These are phyloP conservation scores for Cinnamomum chago DNA, from an alignment of 164 flowering plant genomes.

Conservation along the genomic window DNA sequence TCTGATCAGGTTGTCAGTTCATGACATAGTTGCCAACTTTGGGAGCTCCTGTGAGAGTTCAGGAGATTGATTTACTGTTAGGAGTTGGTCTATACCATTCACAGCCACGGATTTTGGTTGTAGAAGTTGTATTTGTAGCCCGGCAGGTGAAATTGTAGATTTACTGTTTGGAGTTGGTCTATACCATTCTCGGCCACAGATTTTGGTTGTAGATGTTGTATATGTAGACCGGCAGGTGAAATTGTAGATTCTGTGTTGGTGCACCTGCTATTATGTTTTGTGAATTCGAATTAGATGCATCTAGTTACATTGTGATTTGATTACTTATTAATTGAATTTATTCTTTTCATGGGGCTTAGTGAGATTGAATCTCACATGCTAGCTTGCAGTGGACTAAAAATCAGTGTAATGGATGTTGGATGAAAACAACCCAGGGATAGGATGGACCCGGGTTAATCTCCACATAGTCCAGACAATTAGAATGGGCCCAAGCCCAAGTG, in stretches of 20 bases:
- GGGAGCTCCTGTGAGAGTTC: slow-evolving; percentile 96
- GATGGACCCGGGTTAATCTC: too few relatives aligned
- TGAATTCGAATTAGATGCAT: slow-evolving; percentile 13
- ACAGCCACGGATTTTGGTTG: background rate
- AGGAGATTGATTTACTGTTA: slow-evolving; percentile 29
- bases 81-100: background rate
- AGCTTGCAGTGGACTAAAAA: background rate
- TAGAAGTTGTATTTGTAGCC: background rate
- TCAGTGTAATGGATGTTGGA: background rate
- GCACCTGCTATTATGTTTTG: slow-evolving; percentile 10
- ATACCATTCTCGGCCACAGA: background rate
- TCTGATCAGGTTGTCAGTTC: slow-evolving; percentile 60
- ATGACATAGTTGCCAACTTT: slow-evolving; percentile 53
- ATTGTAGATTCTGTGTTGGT: slow-evolving; percentile 25
- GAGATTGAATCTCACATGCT: background rate
- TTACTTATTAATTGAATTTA: background rate
- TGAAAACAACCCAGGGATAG: too few relatives aligned
- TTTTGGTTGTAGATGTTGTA: background rate
- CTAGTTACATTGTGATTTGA: background rate
- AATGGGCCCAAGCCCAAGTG: too few relatives aligned
- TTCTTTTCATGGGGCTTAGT: background rate
- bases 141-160: slow-evolving; percentile 27
- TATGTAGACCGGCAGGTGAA: slow-evolving; percentile 15
- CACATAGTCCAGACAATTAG: too few relatives aligned
- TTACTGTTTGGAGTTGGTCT: background rate